Percentiles rank a stretch among this genome's conserved stretches.
Evolutionary conservation across 176 grass and related monocot genomes (phyloP).

Genomic region (Bothriochloa decipiens): DNA sequence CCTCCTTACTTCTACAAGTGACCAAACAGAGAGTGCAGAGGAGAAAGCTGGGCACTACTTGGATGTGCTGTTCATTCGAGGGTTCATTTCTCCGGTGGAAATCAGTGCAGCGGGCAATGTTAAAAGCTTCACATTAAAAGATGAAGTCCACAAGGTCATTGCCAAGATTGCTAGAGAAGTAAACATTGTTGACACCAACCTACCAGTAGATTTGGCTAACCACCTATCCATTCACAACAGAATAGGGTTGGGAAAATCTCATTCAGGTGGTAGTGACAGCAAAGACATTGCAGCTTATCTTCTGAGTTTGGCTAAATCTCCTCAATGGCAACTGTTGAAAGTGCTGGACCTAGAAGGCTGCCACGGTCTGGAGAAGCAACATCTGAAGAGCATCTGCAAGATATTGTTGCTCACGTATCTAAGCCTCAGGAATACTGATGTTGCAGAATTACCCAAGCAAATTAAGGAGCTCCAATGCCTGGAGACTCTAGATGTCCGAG

Average conservation of each 20-base stretch:
- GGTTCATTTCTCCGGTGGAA: background rate
- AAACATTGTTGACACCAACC: background rate
- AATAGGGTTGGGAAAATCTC: background rate
- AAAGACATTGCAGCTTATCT: background rate
- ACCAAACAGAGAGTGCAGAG: background rate
- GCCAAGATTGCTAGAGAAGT: background rate
- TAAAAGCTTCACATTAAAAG: background rate
- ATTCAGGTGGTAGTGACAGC: too few relatives aligned
- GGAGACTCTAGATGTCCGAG: slow-evolving; percentile 39
- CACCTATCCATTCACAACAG: background rate
- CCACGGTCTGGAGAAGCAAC: slow-evolving; percentile 3
- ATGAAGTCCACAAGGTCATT: background rate
- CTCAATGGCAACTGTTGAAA: background rate
- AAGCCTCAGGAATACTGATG: slow-evolving; percentile 31
- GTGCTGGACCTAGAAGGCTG: slow-evolving; percentile 48
- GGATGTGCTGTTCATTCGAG: background rate
- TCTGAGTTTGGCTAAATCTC: background rate
- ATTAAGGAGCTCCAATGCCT: slow-evolving; percentile 28
- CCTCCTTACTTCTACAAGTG: background rate
- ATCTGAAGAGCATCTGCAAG: slow-evolving; percentile 32
- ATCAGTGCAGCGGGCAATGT: background rate
- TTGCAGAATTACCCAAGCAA: slow-evolving; percentile 7
- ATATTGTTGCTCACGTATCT: slow-evolving; percentile 39
- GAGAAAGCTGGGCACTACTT: slow-evolving; percentile 14
- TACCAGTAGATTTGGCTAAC: background rate